Base-by-base conservation (phyloP, 2,329 filamentous ascomycete genomes). In the Waltergamsia citrina region DNA sequence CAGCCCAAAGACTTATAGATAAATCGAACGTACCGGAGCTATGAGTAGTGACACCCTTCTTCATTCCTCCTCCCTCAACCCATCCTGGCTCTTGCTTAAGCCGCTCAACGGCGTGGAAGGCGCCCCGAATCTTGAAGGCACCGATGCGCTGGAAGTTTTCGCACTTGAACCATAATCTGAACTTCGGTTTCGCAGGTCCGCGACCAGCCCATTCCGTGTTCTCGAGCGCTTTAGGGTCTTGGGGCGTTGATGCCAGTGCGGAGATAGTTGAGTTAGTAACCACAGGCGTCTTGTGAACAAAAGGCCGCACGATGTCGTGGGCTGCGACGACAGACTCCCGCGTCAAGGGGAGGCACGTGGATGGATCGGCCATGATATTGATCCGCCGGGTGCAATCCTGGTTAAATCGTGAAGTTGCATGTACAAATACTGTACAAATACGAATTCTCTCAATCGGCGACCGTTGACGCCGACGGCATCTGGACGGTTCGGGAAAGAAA, bases 101-200 rank as follows among this genome's bases (percentile, higher is more conserved):
- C 24, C 81, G 56, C 43, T 74, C 67, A 29, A 88, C 51, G 1
- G 85, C 83, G 57, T 90, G 81, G 47, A 90, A 90, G 1, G 85
- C 85, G 7, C 85, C 85, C 5, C 85, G 65, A 15, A 75, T 78
- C 61, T 93, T 93, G 64, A 93, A 93, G 2, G 85, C 85, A 34
- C 85, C 85, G 34, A 88, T 77, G 33, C 74, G 73, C 60, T 93
- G 85, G 21, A 81, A 65, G 56, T 92, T 90, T 61, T 93, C 85
- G 56, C 82, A 87, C 62, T 93, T 93, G 71, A 93, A 88, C 59
- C 81, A 85, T 37, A 93, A 65, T 12, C 71, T 67, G 27, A 90
- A 63, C 27, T 58, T 70, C 0, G 82, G 82, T 2, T 52, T 59
- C 2, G 78, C 71, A 0, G 75, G 65, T 6, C 49, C 43, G 21